These are phyloP conservation scores for Ustilago esculenta DNA, from an alignment of 1,284 basidiomycete genomes.

Conservation along the genomic window DNA sequence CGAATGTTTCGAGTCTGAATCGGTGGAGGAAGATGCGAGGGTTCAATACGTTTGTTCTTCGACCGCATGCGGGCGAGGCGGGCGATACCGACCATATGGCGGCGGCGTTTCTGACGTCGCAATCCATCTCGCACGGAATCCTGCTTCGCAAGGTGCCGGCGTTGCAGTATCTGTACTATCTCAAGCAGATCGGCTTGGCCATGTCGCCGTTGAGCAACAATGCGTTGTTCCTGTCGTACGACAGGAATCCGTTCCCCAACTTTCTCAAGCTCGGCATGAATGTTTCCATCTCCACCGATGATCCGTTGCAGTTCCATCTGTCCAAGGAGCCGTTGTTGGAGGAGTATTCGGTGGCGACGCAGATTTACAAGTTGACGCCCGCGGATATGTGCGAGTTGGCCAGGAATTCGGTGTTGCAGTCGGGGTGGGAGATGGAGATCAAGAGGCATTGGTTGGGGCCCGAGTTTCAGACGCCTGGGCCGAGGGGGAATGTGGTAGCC, in stretches of 20 bases:
- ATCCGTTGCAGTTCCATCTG: slow-evolving; percentile 73
- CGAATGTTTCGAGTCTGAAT: slow-evolving; percentile 93
- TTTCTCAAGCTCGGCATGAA: slow-evolving; percentile 97
- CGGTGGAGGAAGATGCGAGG: slow-evolving; percentile 85
- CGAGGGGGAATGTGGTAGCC: slow-evolving; percentile 60
- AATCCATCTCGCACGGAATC: slow-evolving; percentile 99
- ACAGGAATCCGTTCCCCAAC: slow-evolving; percentile 94
- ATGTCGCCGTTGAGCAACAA: slow-evolving; percentile 99
- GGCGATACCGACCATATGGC: slow-evolving; percentile 98
- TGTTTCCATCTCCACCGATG: slow-evolving; percentile 95
- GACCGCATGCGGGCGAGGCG: slow-evolving; percentile 97
- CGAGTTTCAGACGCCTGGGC: slow-evolving; percentile 78
- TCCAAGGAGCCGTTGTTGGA: slow-evolving; percentile 84
- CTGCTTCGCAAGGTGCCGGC: slow-evolving; percentile 96
- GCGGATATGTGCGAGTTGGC: slow-evolving; percentile 82
- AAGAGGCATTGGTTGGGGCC: slow-evolving; percentile 85
- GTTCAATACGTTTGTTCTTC: slow-evolving; percentile 94
- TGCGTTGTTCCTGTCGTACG: slow-evolving; percentile 94
- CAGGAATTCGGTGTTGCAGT: slow-evolving; percentile 93
- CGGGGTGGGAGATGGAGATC: slow-evolving; percentile 98
- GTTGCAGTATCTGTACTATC: slow-evolving; percentile 78
- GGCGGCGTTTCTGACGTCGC: slow-evolving; percentile 92
- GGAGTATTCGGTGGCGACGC: slow-evolving; percentile 95
- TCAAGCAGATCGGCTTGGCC: slow-evolving; percentile 72
- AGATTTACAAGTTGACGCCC: slow-evolving; percentile 66